phyloP scores from a whole-genome alignment of 306 rosid genomes.

The Hippophae tibetana region DNA sequence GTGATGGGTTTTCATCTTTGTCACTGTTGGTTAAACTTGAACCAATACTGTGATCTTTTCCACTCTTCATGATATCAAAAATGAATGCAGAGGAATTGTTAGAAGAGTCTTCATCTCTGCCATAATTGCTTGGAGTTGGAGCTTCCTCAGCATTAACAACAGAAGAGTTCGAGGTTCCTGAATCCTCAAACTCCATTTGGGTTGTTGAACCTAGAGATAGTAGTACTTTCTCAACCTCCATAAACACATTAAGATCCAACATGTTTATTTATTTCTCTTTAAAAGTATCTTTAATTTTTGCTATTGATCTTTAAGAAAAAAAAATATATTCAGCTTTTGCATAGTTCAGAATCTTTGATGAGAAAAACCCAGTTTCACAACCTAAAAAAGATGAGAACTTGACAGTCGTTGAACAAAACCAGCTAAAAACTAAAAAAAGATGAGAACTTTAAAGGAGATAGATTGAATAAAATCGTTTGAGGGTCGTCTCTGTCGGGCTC shows the following conservation, averaged over 20 bases:
- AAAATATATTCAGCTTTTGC: background rate
- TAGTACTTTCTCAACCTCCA: constrained; percentile 14
- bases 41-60: background rate
- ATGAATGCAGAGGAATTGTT: constrained; percentile 26
- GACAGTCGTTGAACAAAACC: background rate
- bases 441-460: background rate
- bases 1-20: background rate
- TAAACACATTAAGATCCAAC: constrained; percentile 43
- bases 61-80: constrained; percentile 35
- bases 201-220: constrained; percentile 1
- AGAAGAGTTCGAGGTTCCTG: constrained; percentile 36
- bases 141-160: constrained; percentile 33
- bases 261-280: constrained; percentile 1
- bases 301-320: constrained; percentile 3
- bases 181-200: constrained; percentile 27
- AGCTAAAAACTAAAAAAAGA: background rate
- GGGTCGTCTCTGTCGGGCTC: background rate
- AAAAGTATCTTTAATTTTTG: background rate
- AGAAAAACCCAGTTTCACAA: constrained; percentile 6
- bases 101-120: constrained; percentile 20
- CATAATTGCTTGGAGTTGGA: constrained; percentile 9
- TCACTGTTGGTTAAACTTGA: background rate
- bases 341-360: background rate
- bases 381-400: background rate
- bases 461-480: background rate